Evolutionary conservation across 768 basidiomycete species (phyloP).

Genomic region (Rhizopogon rudus): DNA sequence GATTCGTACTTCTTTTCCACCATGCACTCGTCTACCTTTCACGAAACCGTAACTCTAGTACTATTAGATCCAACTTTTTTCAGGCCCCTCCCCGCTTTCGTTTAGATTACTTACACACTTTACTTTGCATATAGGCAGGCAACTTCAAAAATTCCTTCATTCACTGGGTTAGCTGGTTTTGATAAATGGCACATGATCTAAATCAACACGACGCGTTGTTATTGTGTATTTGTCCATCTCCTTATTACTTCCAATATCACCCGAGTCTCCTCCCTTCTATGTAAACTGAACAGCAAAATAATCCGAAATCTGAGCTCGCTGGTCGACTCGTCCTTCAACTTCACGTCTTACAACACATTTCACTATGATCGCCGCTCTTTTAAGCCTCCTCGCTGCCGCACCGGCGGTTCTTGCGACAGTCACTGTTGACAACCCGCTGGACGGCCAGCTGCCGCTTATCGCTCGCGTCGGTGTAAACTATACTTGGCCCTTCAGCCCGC

Average conservation of each 20-base stretch:
- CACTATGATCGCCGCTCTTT: slow-evolving; percentile 65
- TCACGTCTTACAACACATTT: slow-evolving; percentile 43
- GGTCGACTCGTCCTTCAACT: slow-evolving; percentile 46
- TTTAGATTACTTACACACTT: slow-evolving; percentile 14
- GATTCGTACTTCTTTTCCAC: slow-evolving; percentile 2
- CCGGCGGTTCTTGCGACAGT: slow-evolving; percentile 40
- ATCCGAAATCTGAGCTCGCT: slow-evolving; percentile 43
- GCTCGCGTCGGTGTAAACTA: slow-evolving; percentile 64
- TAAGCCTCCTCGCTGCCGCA: slow-evolving; percentile 37
- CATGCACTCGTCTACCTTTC: neutral
- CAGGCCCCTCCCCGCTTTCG: slow-evolving; percentile 2
- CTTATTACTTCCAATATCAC: slow-evolving; percentile 5
- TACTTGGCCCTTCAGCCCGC: slow-evolving; percentile 61
- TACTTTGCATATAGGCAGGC: slow-evolving; percentile 8
- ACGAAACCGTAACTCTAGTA: neutral
- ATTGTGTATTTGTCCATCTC: slow-evolving; percentile 5
- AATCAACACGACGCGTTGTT: slow-evolving; percentile 16
- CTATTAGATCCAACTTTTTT: neutral
- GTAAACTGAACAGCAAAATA: neutral
- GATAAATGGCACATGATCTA: slow-evolving; percentile 22
- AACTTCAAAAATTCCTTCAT: slow-evolving; percentile 4
- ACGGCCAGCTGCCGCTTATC: slow-evolving; percentile 72
- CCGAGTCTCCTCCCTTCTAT: neutral
- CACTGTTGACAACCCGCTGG: slow-evolving; percentile 53
- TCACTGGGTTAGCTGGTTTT: slow-evolving; percentile 6